Evolutionary conservation across 176 grass and related monocot genomes (phyloP), one percentile per base, ranked within the genome.

Genomic region (Ananas comosus): DNA sequence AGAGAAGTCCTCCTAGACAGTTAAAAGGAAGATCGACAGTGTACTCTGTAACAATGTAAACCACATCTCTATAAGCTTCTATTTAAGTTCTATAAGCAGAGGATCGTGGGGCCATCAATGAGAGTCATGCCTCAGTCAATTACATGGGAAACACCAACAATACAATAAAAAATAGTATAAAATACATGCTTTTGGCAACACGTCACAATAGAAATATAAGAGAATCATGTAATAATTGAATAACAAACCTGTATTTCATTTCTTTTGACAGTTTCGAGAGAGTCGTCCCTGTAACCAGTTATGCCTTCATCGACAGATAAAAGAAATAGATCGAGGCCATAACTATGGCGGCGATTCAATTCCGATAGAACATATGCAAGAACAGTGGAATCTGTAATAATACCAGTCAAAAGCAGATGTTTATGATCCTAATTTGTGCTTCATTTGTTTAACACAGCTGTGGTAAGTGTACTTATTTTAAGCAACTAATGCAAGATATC

Each of bases 261-360:
- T 78, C 94, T 92, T 88, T 90, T 93, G 57, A 99, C 87, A 83
- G 94, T 97, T 93, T 99, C 87, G 64, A 93, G 82, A 2, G 94
- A 99, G 70, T 99, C 94, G 1, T 99, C 94, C 78, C 94, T 87
- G 69, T 93, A 99, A 75, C 94, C 94, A 10, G 87, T 99, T 63
- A 99, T 93, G 65, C 94, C 94, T 83, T 99, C 94, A 68, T 99
- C 89, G 28, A 99, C 78, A 16, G 94, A 99, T 76, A 93, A 68
- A 72, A 99, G 94, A 78, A 99, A 93, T 69, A 99, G 54, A 90
- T 99, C 80, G 12, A 99, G 82, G 8, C 84, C 86, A 83, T 99
- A 99, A 51, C 82, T 99, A 80, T 90, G 82, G 11, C 78, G 79
- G 54, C 17, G 28, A 66, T 99, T 99, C 51, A 99, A 77, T 67